Base-by-base conservation (phyloP, 371 early-diverging fungal genomes). In the Apophysomyces elegans region DNA sequence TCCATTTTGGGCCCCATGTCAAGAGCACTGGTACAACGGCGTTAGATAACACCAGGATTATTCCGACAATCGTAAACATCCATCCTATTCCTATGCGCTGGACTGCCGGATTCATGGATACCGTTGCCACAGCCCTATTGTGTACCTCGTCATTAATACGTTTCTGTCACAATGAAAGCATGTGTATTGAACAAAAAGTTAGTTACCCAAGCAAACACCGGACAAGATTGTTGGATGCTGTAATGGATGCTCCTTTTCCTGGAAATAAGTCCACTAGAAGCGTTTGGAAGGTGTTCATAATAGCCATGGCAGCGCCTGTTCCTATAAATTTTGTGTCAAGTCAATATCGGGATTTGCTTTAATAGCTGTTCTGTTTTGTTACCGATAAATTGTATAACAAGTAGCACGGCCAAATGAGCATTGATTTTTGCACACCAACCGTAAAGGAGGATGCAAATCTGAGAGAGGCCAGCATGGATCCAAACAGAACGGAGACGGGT, bases 201-300 rank as follows among this genome's bases (percentile, higher is more conserved):
- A 26, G 2, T 45, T 45, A 77, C 76, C 77, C 77, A 59, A 76
- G 66, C 7, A 82, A 54, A 54, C 79, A 79, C 37, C 82, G 75
- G 39, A 68, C 43, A 12, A 75, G 47, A 44, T 79, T 79, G 62
- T 79, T 83, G 5, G 75, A 74, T 5, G 80, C 83, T 14, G 69
- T 69, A 41, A 79, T 72, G 1, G 83, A 72, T 13, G 83, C 80
- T 4, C 78, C 76, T 16, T 70, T 70, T 1, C 59, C 66, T 26
- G 83, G 83, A 56, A 73, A 83, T 9, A 79, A 44, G 37, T 83
- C 83, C 6, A 83, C 74, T 8, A 83, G 36, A 12, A 83, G 67
- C 7, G 80, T 83, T 58, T 72, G 70, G 7, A 67, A 63, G 7
- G 76, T 66, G 63, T 75, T 78, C 37, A 76, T 69, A 18, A 73